phyloP scores from a whole-genome alignment of 2,329 filamentous ascomycete genomes.

The Allantophomopsis cytisporea region DNA sequence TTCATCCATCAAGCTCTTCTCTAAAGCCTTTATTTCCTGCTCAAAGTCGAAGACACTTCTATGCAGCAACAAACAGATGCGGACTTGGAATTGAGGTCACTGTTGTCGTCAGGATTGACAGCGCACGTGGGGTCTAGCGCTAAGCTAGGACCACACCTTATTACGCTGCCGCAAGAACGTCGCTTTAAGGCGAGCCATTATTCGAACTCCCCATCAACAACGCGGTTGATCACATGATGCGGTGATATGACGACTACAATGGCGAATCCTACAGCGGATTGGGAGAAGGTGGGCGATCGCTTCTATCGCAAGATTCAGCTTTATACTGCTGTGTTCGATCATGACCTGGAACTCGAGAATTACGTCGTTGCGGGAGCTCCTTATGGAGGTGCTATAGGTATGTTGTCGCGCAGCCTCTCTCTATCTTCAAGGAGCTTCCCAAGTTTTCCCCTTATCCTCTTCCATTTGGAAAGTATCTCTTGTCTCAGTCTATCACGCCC shows the following conservation, averaged over 20 bases:
- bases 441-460: background rate
- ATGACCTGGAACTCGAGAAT: constrained; percentile 88
- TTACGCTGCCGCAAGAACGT: background rate
- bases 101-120: background rate
- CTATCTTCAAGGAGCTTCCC: too few relatives aligned
- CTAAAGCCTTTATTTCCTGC: constrained; percentile 8
- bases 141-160: constrained; percentile 16
- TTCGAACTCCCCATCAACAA: constrained; percentile 2
- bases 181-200: background rate
- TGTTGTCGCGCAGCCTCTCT: constrained; percentile 12
- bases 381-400: constrained; percentile 88
- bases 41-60: too few relatives aligned
- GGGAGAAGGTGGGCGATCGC: constrained; percentile 84
- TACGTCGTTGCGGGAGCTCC: constrained; percentile 85
- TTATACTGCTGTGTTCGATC: constrained; percentile 87
- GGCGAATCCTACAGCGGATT: constrained; percentile 47
- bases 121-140: constrained; percentile 7
- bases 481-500: too few relatives aligned
- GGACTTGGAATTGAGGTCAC: too few relatives aligned
- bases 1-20: background rate
- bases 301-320: constrained; percentile 94
- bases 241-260: constrained; percentile 5
- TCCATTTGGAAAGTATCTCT: background rate
- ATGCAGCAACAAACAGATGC: too few relatives aligned
- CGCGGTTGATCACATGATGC: too few relatives aligned